These are phyloP conservation scores for Odonthalia washingtoniensis DNA, from an alignment of 31 red algal species.

Conservation along the genomic window DNA sequence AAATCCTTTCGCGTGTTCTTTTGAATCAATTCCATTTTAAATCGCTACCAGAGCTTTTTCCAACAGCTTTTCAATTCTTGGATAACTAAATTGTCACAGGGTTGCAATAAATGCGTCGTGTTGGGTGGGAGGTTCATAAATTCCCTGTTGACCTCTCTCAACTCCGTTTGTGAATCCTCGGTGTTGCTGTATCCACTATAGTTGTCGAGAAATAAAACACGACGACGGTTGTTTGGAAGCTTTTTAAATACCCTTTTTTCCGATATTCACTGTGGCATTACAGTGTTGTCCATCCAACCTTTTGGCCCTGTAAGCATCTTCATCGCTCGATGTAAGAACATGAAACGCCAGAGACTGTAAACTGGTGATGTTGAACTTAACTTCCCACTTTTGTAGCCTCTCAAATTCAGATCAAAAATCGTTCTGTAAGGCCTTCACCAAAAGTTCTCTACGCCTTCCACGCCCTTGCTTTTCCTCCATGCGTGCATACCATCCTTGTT, in stretches of 20 bases:
- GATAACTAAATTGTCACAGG: conserved; percentile 62
- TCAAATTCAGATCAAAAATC: too few species aligned
- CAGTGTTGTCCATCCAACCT: conserved; percentile 33
- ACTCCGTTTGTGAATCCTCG: neutral
- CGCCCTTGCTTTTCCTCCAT: neutral
- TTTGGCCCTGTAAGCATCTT: conserved; percentile 24
- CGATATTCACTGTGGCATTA: neutral
- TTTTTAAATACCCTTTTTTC: conserved; percentile 13
- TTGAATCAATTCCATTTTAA: conserved; percentile 23
- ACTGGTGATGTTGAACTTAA: neutral
- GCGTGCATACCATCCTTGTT: neutral
- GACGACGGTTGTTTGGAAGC: neutral
- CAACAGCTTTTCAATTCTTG: conserved; percentile 33
- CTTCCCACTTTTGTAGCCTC: conserved; percentile 9
- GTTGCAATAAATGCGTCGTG: too few species aligned
- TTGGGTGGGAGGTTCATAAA: conserved; percentile 35
- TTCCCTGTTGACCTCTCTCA: conserved; percentile 2
- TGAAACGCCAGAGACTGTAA: neutral
- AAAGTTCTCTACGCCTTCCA: neutral
- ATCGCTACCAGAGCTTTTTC: conserved; percentile 23
- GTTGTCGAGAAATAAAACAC: conserved; percentile 52
- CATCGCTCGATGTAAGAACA: neutral
- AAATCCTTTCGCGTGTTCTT: conserved; percentile 12
- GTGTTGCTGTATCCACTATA: conserved; percentile 19
- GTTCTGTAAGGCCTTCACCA: neutral